These are phyloP conservation scores for Echites panduratus DNA, from an alignment of 257 asterid genomes.

Conservation along the genomic window DNA sequence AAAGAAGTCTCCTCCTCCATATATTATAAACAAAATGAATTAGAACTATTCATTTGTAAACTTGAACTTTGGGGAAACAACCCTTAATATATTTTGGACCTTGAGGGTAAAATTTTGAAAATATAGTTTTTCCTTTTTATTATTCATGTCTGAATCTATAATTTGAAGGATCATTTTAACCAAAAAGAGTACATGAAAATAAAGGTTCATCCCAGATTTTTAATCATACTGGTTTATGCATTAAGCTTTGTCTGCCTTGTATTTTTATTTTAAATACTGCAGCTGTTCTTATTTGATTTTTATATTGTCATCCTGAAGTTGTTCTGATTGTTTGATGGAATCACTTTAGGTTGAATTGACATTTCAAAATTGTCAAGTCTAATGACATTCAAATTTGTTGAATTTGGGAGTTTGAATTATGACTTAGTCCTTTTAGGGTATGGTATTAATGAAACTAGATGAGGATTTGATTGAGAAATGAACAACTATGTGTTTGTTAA, in stretches of 20 bases:
- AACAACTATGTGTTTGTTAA: conserved; percentile 1
- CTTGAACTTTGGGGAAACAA: not conserved
- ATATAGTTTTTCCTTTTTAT: not conserved
- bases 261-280: not conserved
- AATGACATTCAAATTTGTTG: not conserved
- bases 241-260: not conserved
- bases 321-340: not conserved
- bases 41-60: not conserved
- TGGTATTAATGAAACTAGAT: not conserved
- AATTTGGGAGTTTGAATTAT: not conserved
- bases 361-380: not conserved
- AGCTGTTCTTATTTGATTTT: not conserved
- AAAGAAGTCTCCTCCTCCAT: not conserved
- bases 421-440: not conserved
- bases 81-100: not conserved
- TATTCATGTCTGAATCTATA: not conserved
- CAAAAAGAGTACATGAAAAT: not conserved
- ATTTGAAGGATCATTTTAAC: not conserved
- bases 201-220: not conserved
- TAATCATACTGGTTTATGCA: not conserved
- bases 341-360: not conserved
- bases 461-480: not conserved
- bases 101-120: not conserved
- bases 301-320: not conserved
- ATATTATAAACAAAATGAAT: not conserved